These are phyloP conservation scores for Pachyrhizus erosus DNA, from an alignment of 306 rosid species.

Conservation along the genomic window DNA sequence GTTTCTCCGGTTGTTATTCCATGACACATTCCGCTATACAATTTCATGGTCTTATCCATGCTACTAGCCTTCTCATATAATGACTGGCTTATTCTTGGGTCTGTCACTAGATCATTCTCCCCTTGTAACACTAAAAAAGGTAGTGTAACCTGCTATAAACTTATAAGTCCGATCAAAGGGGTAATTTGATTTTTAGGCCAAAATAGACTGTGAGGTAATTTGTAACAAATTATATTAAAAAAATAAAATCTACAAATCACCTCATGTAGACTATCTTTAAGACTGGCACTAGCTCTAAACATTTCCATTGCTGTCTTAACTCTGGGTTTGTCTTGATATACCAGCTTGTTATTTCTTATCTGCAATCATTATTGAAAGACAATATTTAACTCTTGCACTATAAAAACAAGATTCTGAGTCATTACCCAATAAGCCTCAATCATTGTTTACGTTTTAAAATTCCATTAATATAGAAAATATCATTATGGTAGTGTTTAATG, in stretches of 20 bases:
- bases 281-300: constrained; percentile 67
- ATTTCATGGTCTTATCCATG: constrained; percentile 74
- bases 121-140: constrained; percentile 92
- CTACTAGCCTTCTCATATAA: constrained; percentile 71
- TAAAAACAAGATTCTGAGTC: no score
- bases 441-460: background rate
- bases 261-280: constrained; percentile 68
- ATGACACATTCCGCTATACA: constrained; percentile 95
- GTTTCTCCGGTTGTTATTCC: constrained; percentile 80
- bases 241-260: constrained; percentile 26
- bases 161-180: no score
- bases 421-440: background rate
- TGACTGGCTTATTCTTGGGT: constrained; percentile 80
- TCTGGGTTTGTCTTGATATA: constrained; percentile 88
- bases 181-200: background rate
- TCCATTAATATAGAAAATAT: background rate
- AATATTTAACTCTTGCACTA: background rate
- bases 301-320: constrained; percentile 83
- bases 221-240: background rate
- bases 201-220: background rate
- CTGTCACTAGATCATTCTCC: constrained; percentile 79
- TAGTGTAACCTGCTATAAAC: constrained; percentile 55
- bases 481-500: background rate
- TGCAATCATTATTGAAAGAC: constrained; percentile 32
- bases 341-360: constrained; percentile 81